Percentiles rank a stretch among this genome's conserved stretches.
phyloP scores from a whole-genome alignment of 305 asterid species.

The Andrographis paniculata region DNA sequence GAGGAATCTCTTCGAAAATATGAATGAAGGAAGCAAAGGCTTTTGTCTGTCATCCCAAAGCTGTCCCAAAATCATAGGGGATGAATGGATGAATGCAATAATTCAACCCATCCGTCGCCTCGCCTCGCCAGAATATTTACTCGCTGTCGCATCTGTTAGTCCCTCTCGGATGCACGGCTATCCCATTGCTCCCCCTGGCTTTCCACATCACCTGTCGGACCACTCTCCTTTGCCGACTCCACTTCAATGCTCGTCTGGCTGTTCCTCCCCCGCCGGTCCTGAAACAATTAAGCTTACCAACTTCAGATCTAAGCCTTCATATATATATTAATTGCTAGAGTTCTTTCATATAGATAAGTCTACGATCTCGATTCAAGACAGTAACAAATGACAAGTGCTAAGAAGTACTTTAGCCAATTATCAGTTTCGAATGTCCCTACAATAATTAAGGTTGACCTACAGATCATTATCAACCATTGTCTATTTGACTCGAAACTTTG shows the following conservation, averaged over 20 bases:
- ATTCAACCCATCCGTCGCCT: slow-evolving; percentile 8
- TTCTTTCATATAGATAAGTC: too few species aligned
- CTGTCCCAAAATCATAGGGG: slow-evolving; percentile 20
- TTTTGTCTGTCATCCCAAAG: slow-evolving; percentile 17
- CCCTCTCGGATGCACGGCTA: slow-evolving; percentile 41
- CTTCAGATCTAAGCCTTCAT: too few species aligned
- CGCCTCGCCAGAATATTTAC: slow-evolving; percentile 15
- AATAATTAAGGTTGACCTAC: not conserved
- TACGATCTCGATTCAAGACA: too few species aligned
- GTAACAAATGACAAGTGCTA: too few species aligned
- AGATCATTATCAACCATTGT: not conserved
- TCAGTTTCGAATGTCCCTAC: not conserved
- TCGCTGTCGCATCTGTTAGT: slow-evolving; percentile 32
- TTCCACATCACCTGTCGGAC: slow-evolving; percentile 41
- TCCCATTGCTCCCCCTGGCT: slow-evolving; percentile 35
- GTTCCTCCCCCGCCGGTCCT: slow-evolving; percentile 78
- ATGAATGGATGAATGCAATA: slow-evolving; percentile 17
- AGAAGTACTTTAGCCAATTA: too few species aligned
- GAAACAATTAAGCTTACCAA: too few species aligned
- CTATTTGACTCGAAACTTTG: too few species aligned
- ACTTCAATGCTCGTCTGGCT: slow-evolving; percentile 77
- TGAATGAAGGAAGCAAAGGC: slow-evolving; percentile 25
- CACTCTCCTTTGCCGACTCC: slow-evolving; percentile 57
- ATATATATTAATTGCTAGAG: too few species aligned
- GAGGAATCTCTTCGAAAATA: slow-evolving; percentile 46